Evolutionary conservation across 805 yeast species (phyloP).

Genomic region (Metschnikowia cerradonensis): DNA sequence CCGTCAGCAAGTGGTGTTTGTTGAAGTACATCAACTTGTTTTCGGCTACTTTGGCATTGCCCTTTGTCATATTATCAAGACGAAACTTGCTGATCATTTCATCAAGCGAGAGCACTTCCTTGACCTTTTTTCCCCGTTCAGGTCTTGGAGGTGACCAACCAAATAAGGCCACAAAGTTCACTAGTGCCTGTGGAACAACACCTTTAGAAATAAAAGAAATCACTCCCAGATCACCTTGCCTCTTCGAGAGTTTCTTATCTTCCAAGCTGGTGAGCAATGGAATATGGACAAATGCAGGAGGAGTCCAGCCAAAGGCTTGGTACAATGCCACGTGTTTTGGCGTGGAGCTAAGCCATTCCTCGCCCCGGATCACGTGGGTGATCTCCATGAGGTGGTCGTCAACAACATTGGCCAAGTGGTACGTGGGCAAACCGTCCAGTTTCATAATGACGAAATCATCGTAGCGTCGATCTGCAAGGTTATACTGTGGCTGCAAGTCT

Average conservation of each 20-base stretch:
- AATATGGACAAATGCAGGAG: conserved; percentile 82
- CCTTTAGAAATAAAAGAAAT: conserved; percentile 55
- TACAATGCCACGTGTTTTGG: conserved; percentile 91
- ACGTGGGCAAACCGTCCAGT: conserved; percentile 94
- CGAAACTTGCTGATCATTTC: conserved; percentile 57
- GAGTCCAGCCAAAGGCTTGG: conserved; percentile 77
- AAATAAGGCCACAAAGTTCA: conserved; percentile 82
- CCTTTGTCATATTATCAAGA: conserved; percentile 75
- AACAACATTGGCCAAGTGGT: conserved; percentile 92
- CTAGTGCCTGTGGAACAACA: conserved; percentile 77
- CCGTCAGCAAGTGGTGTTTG: conserved; percentile 54
- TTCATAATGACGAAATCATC: conserved; percentile 89
- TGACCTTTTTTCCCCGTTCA: conserved; percentile 41
- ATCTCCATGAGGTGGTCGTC: conserved; percentile 93
- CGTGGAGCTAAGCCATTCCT: conserved; percentile 96
- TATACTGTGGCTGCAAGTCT: conserved; percentile 75
- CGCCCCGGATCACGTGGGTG: conserved; percentile 94
- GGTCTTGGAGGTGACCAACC: conserved; percentile 90
- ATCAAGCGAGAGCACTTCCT: conserved; percentile 49
- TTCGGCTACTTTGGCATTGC: conserved; percentile 88
- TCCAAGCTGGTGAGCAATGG: conserved; percentile 74
- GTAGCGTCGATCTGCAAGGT: conserved; percentile 63
- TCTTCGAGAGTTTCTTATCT: conserved; percentile 78
- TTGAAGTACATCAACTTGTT: conserved; percentile 74
- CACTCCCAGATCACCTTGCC: conserved; percentile 80